These are phyloP conservation scores for Xylaria flabelliformis DNA, from an alignment of 495 filamentous ascomycete genomes.

Conservation along the genomic window DNA sequence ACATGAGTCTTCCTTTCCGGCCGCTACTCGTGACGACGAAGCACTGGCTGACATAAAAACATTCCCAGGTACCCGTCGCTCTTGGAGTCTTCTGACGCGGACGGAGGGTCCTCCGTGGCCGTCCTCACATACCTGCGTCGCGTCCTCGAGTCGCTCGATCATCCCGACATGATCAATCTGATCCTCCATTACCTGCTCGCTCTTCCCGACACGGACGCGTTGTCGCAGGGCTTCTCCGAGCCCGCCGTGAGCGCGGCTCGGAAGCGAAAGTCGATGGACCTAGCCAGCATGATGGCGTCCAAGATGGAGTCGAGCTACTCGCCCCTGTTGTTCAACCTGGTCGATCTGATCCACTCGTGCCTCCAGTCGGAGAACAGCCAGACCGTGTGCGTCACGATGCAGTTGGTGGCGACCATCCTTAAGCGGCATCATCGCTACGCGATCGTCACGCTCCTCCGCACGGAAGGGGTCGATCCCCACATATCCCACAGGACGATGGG, in stretches of 20 bases:
- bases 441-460: slow-evolving; percentile 74
- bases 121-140: slow-evolving; percentile 92
- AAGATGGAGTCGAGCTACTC: slow-evolving; percentile 73
- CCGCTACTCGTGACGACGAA: neutral
- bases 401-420: slow-evolving; percentile 81
- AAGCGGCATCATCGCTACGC: slow-evolving; percentile 87
- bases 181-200: slow-evolving; percentile 93
- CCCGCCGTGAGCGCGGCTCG: slow-evolving; percentile 65
- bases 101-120: slow-evolving; percentile 94
- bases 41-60: slow-evolving; percentile 18
- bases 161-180: slow-evolving; percentile 89
- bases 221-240: slow-evolving; percentile 25
- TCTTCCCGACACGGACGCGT: slow-evolving; percentile 60
- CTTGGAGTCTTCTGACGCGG: slow-evolving; percentile 93
- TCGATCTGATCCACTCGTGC: slow-evolving; percentile 86
- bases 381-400: slow-evolving; percentile 86
- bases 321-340: slow-evolving; percentile 88
- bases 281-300: slow-evolving; percentile 76
- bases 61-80: slow-evolving; percentile 83
- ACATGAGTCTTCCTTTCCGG: slow-evolving; percentile 40
- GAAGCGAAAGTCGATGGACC: slow-evolving; percentile 85
- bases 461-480: slow-evolving; percentile 58
- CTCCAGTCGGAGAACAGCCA: slow-evolving; percentile 84
- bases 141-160: slow-evolving; percentile 87
- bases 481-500: slow-evolving; percentile 71